Evolutionary conservation across 2,329 filamentous ascomycete genomes (phyloP).

Genomic region (Xylaria hypoxylon): DNA sequence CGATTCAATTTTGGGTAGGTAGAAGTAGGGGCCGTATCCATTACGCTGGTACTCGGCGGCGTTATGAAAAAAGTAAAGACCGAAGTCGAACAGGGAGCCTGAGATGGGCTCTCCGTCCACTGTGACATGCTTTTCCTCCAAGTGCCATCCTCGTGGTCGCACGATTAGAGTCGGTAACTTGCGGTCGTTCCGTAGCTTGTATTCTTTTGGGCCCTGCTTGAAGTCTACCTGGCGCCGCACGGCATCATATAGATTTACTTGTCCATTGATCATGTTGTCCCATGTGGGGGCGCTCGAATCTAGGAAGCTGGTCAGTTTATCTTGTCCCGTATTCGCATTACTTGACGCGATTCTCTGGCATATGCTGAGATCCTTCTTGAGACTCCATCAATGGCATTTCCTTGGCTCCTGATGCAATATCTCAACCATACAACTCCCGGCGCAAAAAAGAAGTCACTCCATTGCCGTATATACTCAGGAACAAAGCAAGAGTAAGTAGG

Average conservation of each 20-base stretch:
- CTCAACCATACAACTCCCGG: background rate
- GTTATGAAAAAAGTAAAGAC: slow-evolving; percentile 99
- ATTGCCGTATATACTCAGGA: background rate
- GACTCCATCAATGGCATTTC: slow-evolving; percentile 14
- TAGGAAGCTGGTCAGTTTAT: slow-evolving; percentile 53
- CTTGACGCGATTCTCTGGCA: background rate
- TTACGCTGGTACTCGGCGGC: slow-evolving; percentile 86
- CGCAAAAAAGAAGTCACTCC: background rate
- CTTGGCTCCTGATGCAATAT: background rate
- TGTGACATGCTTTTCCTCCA: slow-evolving; percentile 98
- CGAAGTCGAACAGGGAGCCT: slow-evolving; percentile 94
- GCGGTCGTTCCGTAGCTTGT: slow-evolving; percentile 94
- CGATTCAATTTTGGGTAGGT: slow-evolving; percentile 97
- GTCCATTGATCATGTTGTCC: slow-evolving; percentile 99
- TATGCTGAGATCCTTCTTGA: background rate
- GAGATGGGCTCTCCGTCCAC: slow-evolving; percentile 96
- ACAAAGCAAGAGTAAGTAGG: slow-evolving; percentile 12
- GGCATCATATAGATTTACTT: slow-evolving; percentile 97
- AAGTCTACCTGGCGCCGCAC: slow-evolving; percentile 95
- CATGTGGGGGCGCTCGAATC: slow-evolving; percentile 96
- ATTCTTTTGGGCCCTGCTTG: slow-evolving; percentile 94
- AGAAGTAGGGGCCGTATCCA: slow-evolving; percentile 95
- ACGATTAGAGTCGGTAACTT: slow-evolving; percentile 89
- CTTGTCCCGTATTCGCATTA: background rate
- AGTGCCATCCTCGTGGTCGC: slow-evolving; percentile 95